Evolutionary conservation across 352 stramenopile species (phyloP).

Genomic region (Thraustochytrium sp.): DNA sequence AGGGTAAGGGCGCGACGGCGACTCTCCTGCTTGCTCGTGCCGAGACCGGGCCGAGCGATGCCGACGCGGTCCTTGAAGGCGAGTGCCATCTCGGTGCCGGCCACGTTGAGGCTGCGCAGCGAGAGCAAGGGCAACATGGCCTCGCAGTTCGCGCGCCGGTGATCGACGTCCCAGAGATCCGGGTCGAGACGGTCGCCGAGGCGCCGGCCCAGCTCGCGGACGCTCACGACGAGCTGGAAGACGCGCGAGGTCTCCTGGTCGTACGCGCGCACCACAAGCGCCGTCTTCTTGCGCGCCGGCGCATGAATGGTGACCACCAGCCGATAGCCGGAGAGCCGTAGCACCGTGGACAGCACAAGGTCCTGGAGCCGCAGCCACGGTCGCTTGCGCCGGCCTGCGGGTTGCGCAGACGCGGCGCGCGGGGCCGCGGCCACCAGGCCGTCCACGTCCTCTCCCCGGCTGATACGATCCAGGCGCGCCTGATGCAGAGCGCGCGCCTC

Average conservation of each 20-base stretch:
- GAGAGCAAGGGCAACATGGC: background rate
- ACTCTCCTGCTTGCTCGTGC: background rate
- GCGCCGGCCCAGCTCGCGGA: background rate
- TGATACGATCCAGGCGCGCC: background rate
- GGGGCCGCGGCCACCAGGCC: background rate
- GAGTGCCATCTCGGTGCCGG: constrained; percentile 7
- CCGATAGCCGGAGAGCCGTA: background rate
- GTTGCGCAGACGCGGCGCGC: background rate
- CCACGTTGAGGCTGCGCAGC: background rate
- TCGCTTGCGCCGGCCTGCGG: background rate
- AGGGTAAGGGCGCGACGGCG: background rate
- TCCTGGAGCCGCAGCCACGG: constrained; percentile 30
- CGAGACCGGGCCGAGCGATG: background rate
- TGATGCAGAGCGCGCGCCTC: background rate
- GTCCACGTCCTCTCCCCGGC: background rate
- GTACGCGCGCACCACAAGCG: constrained; percentile 5
- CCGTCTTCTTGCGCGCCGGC: background rate
- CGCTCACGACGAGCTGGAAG: constrained; percentile 1
- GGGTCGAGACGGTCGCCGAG: background rate
- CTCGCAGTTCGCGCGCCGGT: background rate
- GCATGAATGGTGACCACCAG: constrained; percentile 20
- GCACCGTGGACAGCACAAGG: background rate
- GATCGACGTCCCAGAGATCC: constrained; percentile 4
- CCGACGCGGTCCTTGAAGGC: background rate
- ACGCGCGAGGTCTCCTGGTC: constrained; percentile 1